phyloP scores from a whole-genome alignment of 129 eudicot species.

The Flaveria trinervia region DNA sequence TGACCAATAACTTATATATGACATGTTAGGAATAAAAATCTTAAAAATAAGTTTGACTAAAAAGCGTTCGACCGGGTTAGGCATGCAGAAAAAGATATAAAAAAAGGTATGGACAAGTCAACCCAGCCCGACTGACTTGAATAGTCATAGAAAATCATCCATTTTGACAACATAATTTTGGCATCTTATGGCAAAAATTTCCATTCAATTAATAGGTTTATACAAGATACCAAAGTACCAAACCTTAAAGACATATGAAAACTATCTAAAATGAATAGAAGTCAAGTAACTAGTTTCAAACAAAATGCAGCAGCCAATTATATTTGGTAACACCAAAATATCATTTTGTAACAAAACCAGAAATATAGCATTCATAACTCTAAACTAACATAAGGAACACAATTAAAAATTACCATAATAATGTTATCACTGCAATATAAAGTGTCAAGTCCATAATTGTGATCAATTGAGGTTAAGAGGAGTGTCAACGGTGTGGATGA shows the following conservation, averaged over 20 bases:
- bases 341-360: conserved; percentile 5
- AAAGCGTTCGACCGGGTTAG: no score
- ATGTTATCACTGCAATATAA: background rate
- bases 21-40: no score
- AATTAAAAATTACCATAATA: conserved; percentile 18
- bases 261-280: conserved; percentile 1
- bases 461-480: conserved; percentile 34
- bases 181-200: conserved; percentile 5
- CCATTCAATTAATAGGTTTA: conserved; percentile 5
- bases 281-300: background rate
- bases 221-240: conserved; percentile 8
- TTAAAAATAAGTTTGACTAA: no score
- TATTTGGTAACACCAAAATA: background rate
- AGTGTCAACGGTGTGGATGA: conserved; percentile 59
- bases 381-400: conserved; percentile 7
- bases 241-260: background rate
- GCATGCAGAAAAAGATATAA: no score
- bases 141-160: no score
- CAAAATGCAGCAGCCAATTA: conserved; percentile 2
- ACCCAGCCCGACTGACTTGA: no score
- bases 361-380: conserved; percentile 1
- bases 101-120: no score
- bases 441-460: background rate
- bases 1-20: no score
- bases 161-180: background rate